Evolutionary conservation across 306 rosid genomes (phyloP), one percentile per base, ranked within the genome.

Genomic region (Phaseolus lunatus): DNA sequence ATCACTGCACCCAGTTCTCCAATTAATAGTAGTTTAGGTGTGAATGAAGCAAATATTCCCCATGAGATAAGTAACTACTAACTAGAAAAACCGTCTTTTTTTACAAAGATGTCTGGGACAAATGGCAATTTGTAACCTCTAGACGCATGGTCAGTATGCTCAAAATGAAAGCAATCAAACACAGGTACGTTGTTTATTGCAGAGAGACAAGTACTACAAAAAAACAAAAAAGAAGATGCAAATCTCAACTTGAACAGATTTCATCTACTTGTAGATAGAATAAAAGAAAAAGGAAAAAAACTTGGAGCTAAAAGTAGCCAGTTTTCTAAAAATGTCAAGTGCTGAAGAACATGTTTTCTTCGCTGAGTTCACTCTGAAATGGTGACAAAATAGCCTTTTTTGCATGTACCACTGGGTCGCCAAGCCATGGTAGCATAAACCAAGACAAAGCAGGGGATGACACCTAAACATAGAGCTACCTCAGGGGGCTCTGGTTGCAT

Each of bases 401-500:
- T 59, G 78, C 58, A 74, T 39, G 67, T 37, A 19, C 15, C 0
- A 71, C 50, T 33, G 7, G n/a, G 27, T 9, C 19, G 39, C 78
- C 69, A 73, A 58, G 43, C 57, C 9, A 73, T 5, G 29, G 56
- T 43, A 56, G 78, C 78, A 58, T 58, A 73, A 73, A 73, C 44
- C 43, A 73, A 73, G 69, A 73, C 37, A 57, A 59, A 73, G 68
- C 56, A 73, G 58, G 78, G 78, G 69, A 73, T 73, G 29, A 26
- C 54, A 57, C 68, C 24, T 57, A 73, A 41, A n/a, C 78, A 73
- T 5, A 73, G 27, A 39, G 27, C 43, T 56, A 41, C 43, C 78
- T 6, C 53, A 57, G 66, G 68, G 41, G 78, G 78, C 27, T 73
- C 78, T 41, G 67, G 78, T 39, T 73, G 78, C 68, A 73, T 58